These are phyloP conservation scores for Cercis canadensis DNA, from an alignment of 306 rosid species.

Conservation along the genomic window DNA sequence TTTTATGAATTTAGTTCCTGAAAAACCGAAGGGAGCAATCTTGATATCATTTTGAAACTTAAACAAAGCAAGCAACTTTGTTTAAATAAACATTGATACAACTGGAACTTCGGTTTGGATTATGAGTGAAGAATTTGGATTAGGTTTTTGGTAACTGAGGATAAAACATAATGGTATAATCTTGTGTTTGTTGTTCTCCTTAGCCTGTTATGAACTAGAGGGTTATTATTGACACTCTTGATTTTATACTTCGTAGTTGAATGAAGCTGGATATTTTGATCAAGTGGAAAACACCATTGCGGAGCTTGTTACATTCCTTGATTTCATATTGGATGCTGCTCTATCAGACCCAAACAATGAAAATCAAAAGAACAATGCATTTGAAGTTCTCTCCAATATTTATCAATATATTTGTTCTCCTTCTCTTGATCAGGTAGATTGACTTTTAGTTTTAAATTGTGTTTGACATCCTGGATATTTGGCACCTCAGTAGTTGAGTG, in stretches of 20 bases:
- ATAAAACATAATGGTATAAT: too few species aligned
- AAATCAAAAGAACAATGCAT: constrained; percentile 45
- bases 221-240: constrained; percentile 5
- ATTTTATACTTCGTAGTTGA: constrained; percentile 45
- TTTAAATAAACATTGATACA: constrained; percentile 3
- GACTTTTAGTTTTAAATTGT: constrained; percentile 2
- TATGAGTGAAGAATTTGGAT: not conserved
- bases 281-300: constrained; percentile 47
- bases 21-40: not conserved
- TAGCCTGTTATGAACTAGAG: not conserved
- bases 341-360: constrained; percentile 55
- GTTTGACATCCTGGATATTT: not conserved
- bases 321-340: constrained; percentile 57
- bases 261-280: constrained; percentile 49
- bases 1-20: constrained; percentile 9
- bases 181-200: not conserved
- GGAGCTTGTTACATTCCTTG: constrained; percentile 62
- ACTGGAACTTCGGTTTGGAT: not conserved
- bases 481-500: not conserved
- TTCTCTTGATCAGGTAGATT: constrained; percentile 64
- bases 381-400: constrained; percentile 58
- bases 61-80: constrained; percentile 1
- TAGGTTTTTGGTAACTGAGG: not conserved
- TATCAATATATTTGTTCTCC: constrained; percentile 59
- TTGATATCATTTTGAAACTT: not conserved